Conservation (phyloP, 2,329 filamentous ascomycete genomes). For the Botryotinia narcissicola region DNA sequence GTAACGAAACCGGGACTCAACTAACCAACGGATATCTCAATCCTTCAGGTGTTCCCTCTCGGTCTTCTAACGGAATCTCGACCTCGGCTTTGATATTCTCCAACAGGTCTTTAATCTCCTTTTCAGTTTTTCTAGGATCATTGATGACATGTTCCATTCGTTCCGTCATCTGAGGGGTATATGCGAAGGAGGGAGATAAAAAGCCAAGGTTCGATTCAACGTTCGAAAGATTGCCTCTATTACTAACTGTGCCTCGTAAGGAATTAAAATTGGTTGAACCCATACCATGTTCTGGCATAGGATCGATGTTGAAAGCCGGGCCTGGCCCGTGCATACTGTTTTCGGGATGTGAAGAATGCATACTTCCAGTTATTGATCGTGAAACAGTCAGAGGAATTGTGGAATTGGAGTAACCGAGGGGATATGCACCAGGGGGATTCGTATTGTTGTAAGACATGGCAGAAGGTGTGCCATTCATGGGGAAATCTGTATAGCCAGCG, state of each 20-base stretch:
- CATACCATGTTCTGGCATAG: neutral
- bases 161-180: constrained; percentile 36
- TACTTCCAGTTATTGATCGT: constrained; percentile 5
- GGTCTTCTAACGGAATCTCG: constrained; percentile 58
- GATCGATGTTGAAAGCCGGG: constrained; percentile 14
- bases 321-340: neutral
- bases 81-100: constrained; percentile 72
- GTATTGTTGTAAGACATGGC: neutral
- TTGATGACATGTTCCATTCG: constrained; percentile 33
- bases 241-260: neutral
- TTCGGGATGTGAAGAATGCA: neutral
- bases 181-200: constrained; percentile 29
- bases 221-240: constrained; percentile 32
- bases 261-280: neutral
- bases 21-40: constrained; percentile 59
- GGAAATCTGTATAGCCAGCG: neutral
- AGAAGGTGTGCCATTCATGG: neutral
- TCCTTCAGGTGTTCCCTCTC: constrained; percentile 66
- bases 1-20: neutral
- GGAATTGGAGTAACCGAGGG: constrained; percentile 18
- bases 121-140: constrained; percentile 53
- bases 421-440: neutral
- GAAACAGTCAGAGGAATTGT: neutral
- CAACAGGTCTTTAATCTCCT: constrained; percentile 68
- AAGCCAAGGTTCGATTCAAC: constrained; percentile 31